phyloP scores from a whole-genome alignment of 345 rosid species.

The Brassica incana region DNA sequence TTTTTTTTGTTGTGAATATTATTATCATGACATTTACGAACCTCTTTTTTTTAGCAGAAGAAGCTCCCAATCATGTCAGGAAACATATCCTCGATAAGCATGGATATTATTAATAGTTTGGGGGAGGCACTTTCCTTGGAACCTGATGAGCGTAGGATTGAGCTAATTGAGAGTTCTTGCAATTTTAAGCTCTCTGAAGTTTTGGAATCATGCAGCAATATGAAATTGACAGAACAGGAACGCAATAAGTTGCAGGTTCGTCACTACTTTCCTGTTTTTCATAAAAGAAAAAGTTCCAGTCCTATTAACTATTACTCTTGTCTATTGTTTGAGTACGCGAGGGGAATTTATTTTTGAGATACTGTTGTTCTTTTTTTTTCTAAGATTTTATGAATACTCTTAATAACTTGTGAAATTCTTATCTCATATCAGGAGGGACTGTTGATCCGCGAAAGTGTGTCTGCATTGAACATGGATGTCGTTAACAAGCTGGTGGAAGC shows the following conservation, averaged over 20 bases:
- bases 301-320: background rate
- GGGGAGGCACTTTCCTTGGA: constrained; percentile 50
- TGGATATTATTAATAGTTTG: constrained; percentile 54
- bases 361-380: constrained; percentile 11
- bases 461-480: constrained; percentile 58
- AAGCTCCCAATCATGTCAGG: constrained; percentile 53
- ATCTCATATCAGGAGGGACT: constrained; percentile 42
- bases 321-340: background rate
- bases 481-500: constrained; percentile 59
- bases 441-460: constrained; percentile 44
- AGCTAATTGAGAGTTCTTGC: constrained; percentile 53
- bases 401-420: constrained; percentile 19
- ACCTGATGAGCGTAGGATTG: constrained; percentile 53
- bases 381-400: background rate
- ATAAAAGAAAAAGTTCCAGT: background rate
- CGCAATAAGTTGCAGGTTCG: constrained; percentile 38
- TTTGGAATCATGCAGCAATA: constrained; percentile 30
- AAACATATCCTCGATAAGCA: constrained; percentile 48
- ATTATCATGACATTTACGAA: constrained; percentile 19
- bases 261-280: constrained; percentile 4
- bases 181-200: constrained; percentile 50
- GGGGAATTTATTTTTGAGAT: background rate
- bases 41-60: constrained; percentile 23
- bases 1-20: background rate
- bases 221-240: constrained; percentile 38